phyloP scores from a whole-genome alignment of 2,329 filamentous ascomycete genomes.

The Ophiocordyceps camponoti-floridani region DNA sequence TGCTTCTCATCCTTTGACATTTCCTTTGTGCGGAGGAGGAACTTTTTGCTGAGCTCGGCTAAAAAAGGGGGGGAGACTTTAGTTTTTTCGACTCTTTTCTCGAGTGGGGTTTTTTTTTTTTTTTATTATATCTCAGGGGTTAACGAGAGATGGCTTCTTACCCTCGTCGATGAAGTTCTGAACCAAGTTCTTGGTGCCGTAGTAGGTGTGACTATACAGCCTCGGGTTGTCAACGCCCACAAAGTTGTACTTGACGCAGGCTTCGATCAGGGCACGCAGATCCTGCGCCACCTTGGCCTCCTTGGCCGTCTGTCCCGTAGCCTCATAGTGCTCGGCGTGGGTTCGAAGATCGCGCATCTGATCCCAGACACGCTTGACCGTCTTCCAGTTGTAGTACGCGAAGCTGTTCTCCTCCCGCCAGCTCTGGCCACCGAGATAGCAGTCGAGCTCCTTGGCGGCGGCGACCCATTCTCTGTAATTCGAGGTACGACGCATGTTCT shows the following conservation, averaged over 20 bases:
- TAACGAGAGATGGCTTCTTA: slow-evolving; percentile 8
- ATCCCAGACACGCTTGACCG: slow-evolving; percentile 56
- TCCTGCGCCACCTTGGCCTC: slow-evolving; percentile 48
- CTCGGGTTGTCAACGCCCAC: slow-evolving; percentile 84
- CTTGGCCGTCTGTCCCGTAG: slow-evolving; percentile 12
- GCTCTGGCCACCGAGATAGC: slow-evolving; percentile 58
- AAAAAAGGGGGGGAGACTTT: not conserved
- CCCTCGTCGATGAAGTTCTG: slow-evolving; percentile 80
- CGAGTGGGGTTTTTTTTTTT: no score
- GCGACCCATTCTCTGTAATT: slow-evolving; percentile 72
- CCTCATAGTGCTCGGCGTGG: slow-evolving; percentile 35
- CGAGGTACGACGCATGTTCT: slow-evolving; percentile 50
- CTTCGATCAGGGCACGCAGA: slow-evolving; percentile 61
- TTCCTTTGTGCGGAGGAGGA: slow-evolving; percentile 50
- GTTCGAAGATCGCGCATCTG: slow-evolving; percentile 53
- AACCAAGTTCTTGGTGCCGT: slow-evolving; percentile 83
- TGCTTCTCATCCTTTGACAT: slow-evolving; percentile 59
- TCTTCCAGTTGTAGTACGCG: slow-evolving; percentile 77
- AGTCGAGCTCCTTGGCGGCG: slow-evolving; percentile 64
- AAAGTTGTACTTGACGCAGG: slow-evolving; percentile 95
- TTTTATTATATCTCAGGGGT: no score
- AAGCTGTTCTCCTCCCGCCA: slow-evolving; percentile 69
- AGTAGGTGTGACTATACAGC: slow-evolving; percentile 95
- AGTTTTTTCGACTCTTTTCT: no score
- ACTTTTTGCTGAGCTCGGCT: slow-evolving; percentile 49